Base-by-base conservation (phyloP, 2,329 filamentous ascomycete species). In the Davidsoniella eucalypti region DNA sequence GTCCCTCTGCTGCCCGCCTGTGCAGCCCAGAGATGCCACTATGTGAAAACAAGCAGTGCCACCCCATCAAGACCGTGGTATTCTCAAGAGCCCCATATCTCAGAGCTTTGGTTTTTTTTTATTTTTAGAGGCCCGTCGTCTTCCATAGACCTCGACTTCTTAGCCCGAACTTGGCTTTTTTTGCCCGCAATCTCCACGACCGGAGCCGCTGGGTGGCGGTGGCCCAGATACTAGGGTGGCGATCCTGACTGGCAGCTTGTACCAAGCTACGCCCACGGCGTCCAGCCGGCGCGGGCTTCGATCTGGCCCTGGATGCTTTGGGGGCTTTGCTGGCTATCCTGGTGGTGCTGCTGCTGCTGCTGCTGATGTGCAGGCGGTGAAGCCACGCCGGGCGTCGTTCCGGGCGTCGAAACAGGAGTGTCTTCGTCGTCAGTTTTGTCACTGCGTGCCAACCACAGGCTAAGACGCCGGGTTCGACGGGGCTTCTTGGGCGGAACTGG, bases 191-290 rank as follows among this genome's bases (percentile, higher is more conserved):
- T 29, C 10, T 2, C 26, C 26, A 29, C 10, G 26, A 29, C 26
- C 10, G 26, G 8, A 29, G 26, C 26, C 26, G 26, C 26, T 29
- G 26, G 10, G 26, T 29, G 26, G 26, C 26, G 3, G 26, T 10
- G 26, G 26, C 26, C 26, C 26, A 29, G 10, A 29, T 10, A 29
- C 10, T 29, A 21, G 21, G 21, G 26, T 10, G 26, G 10, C 26
- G 7, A 3, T 29, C 26, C 26, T 29, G 26, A 10, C 3, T 4
- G 4, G 4, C 26, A 29, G 26, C 14, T 36, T 17, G 5, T 14
- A 21, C 23, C 18, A 25, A 43, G 33, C 45, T 52, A 40, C 40
- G 39, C 29, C 40, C 36, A 48, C 18, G 49, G 29, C 39, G 41
- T 37, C 42, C 44, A 46, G 16, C 43, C 49, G 7, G 25, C n/a